Evolutionary conservation across 2,329 filamentous ascomycete species (phyloP), one percentile per base, ranked within the genome.

Genomic region (Fusarium veterinarium): DNA sequence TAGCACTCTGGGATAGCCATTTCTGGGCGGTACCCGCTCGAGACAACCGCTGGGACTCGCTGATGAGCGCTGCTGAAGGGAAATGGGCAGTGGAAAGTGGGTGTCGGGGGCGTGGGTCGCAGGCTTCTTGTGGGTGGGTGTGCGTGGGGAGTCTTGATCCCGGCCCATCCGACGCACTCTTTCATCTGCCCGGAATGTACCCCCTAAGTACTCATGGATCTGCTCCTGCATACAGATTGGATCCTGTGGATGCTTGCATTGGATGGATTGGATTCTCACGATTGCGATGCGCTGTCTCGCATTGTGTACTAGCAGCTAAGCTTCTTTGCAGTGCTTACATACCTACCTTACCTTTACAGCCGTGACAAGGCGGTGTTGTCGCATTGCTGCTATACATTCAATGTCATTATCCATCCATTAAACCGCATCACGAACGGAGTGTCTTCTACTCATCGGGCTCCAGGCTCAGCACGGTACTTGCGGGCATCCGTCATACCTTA

Each of bases 1-100:
- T 64, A 60, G 71, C 63, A 72, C 63, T 73, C 68, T 56, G 19
- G 46, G 40, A 62, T 67, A 28, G 35, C 59, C 71, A 64, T 60
- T 71, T 71, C 45, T 68, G 67, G 67, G 46, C 14, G 61, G 72
- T 62, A 74, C 70, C 58, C 61, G 67, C 67, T 69, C 58, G 63
- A 67, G 69, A 76, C 73, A 68, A 60, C 35, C 44, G 61, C 74
- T 68, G 68, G 73, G 71, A 74, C 65, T 69, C 52, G 68, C 71
- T 69, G 72, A 41, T 28, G 53, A 69, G 56, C 64, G 75, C 62
- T 76, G 65, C 52, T 60, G 52, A 75, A 75, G 70, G 75, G 76
- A 74, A 77, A 77, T 75, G 73, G 74, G 76, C 73, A 76, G 73
- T 77, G 76, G 75, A 72, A 65, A 72, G 71, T 68, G 71, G 65